Evolutionary conservation across 805 yeast genomes (phyloP).

Genomic region (Myxozyma geophila): DNA sequence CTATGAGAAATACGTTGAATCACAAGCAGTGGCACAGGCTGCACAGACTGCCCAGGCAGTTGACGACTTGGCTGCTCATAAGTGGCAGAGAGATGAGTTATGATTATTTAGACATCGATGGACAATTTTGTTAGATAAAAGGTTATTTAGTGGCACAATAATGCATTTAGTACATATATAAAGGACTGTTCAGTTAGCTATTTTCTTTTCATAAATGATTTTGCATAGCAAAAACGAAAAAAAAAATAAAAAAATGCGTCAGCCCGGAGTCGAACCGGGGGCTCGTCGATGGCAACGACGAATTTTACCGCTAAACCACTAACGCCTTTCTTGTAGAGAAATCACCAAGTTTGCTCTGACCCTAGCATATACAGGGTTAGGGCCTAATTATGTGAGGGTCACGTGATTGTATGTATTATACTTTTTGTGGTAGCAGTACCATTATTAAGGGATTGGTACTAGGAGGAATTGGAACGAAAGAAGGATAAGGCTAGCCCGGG

Average conservation of each 20-base stretch:
- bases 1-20: slow-evolving; percentile 4
- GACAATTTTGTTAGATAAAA: not conserved
- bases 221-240: not conserved
- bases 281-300: slow-evolving; percentile 59
- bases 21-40: slow-evolving; percentile 2
- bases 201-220: not conserved
- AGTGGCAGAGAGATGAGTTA: slow-evolving; percentile 14
- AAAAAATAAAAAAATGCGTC: slow-evolving; percentile 44
- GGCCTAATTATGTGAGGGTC: not conserved
- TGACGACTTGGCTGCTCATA: not conserved
- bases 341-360: not conserved
- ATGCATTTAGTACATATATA: too few species aligned
- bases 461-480: too few species aligned
- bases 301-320: slow-evolving; percentile 59
- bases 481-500: too few species aligned
- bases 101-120: not conserved
- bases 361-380: not conserved
- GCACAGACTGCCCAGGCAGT: not conserved
- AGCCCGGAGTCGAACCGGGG: slow-evolving; percentile 63
- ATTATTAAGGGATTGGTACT: too few species aligned
- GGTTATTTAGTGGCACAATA: not conserved
- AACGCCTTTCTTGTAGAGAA: slow-evolving; percentile 43
- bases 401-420: too few species aligned
- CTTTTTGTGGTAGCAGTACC: too few species aligned
- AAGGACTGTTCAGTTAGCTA: not conserved